Evolutionary conservation across 163 green algal species (phyloP).

Genomic region (Coccomyxa subellipsoidea): DNA sequence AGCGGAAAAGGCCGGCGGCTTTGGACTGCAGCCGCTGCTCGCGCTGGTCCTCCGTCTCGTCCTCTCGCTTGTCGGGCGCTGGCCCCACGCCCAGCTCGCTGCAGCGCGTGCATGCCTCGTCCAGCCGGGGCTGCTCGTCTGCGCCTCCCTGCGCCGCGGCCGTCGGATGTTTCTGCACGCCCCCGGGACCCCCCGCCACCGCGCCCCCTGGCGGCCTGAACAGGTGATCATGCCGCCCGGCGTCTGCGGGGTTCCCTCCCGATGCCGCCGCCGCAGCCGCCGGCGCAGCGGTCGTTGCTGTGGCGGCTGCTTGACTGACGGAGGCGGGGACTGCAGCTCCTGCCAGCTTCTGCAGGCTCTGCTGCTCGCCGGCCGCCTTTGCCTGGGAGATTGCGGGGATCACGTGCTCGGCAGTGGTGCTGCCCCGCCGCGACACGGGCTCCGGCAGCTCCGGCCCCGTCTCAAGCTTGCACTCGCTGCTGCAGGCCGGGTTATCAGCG

Average conservation of each 20-base stretch:
- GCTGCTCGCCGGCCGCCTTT: not conserved
- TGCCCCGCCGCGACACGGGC: not conserved
- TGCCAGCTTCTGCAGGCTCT: not conserved
- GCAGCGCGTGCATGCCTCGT: not conserved
- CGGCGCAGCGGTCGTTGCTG: no score
- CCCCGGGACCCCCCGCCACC: not conserved
- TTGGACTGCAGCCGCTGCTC: not conserved
- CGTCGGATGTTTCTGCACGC: not conserved
- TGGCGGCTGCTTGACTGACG: no score
- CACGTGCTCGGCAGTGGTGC: not conserved
- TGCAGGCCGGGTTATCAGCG: not conserved
- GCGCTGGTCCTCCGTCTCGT: not conserved
- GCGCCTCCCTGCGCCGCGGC: not conserved
- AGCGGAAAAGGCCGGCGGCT: not conserved
- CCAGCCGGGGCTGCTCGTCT: not conserved
- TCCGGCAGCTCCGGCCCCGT: not conserved
- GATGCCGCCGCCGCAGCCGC: not conserved
- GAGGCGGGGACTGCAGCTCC: not conserved
- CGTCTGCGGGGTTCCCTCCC: not conserved
- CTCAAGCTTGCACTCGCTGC: not conserved
- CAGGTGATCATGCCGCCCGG: not conserved
- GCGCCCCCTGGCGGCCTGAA: not conserved
- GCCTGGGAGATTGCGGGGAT: not conserved
- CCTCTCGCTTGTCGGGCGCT: not conserved
- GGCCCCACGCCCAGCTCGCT: not conserved